Base-by-base conservation (phyloP, 129 eudicot species). In the Tagetes erecta region DNA sequence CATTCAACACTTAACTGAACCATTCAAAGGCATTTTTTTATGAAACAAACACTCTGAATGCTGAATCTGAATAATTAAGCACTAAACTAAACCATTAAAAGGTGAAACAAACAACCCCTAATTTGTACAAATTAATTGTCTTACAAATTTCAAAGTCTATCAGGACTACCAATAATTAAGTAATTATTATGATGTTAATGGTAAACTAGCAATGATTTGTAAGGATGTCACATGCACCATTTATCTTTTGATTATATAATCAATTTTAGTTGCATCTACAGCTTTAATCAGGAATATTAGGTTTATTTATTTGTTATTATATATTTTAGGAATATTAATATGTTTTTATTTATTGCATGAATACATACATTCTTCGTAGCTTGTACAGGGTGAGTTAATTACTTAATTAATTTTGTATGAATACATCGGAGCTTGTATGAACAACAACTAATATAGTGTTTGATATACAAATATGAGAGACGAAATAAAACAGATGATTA, bases 201-300 rank as follows among this genome's bases (percentile, higher is more conserved):
- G 49, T 64, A 73, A 73, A 62, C 33, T 7, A 65, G 65, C 73
- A 75, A 75, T 75, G 81, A 77, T 56, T 68, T 68, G 80, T 35
- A 76, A 67, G 49, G 46, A 69, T 53, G 42, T 68, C 81, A 68
- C 81, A 68, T 77, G 81, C 81, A 46, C 37, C 73, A 52, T 52
- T 33, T 75, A 57, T 45, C 8, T 57, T 45, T 57, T 58, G 41
- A 68, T 68, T 55, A 9, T 13, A 57, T 44, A 36, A 56, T 76
- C 38, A 76, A 50, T 66, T 40, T 68, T 27, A 65, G 72, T 66
- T 52, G 40, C 66, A 30, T 76, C 75, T 68, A 58, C 81, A 77
- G 6, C 75, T 57, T 56, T 68, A 20, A 20, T 20, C 27, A 11
- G 68, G 69, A 68, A 77, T 77, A 77, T 77, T 77, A 77, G 81